Base-by-base conservation (phyloP, 306 rosid species). In the Castanea mollissima region DNA sequence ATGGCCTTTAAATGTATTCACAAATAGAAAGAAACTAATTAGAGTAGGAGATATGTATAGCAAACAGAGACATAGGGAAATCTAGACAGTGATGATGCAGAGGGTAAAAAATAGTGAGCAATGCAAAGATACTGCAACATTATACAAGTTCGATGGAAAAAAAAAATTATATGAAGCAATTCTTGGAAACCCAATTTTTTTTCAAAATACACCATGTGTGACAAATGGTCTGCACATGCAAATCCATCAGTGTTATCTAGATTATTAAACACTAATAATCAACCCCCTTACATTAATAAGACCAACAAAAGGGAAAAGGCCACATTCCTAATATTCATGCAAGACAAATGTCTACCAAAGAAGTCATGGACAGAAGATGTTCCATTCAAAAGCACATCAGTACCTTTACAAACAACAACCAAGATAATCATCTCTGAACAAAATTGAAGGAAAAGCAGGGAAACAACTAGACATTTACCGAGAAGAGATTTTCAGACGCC, bases 401-500 rank as follows among this genome's bases (percentile, higher is more conserved):
- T 23, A 64, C 18, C 12, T 31, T 23, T 3, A 59, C 32, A 29
- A 21, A 73, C 46, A 74, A 35, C 13, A 31, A 52, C n/a, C 55
- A 18, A 8, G 60, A 71, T 5, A 34, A 27, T 25, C 19, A 11
- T 67, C 71, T 65, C 6, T 6, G 14, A 67, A 44, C 46, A 75
- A 78, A 49, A 79, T 21, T 54, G 57, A 78, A 54, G 52, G 46
- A 55, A 74, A 69, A 23, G 70, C 38, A 31, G 57, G 32, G 59
- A 65, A 84, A 59, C 73, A 69, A 62, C 69, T 27, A 85, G 80
- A 83, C 34, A 84, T 86, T 89, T 89, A 93, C 99, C 81, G 88
- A 84, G 85, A 96, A 91, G 74, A 96, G 88, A 79, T 87, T 89
- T 86, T 96, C 99, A 27, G 98, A 91, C 12, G 90, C 81, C 86